Percentiles rank a stretch among this genome's conserved stretches.
Conservation (phyloP, 2,329 filamentous ascomycete species). For the Periconia macrospinosa region DNA sequence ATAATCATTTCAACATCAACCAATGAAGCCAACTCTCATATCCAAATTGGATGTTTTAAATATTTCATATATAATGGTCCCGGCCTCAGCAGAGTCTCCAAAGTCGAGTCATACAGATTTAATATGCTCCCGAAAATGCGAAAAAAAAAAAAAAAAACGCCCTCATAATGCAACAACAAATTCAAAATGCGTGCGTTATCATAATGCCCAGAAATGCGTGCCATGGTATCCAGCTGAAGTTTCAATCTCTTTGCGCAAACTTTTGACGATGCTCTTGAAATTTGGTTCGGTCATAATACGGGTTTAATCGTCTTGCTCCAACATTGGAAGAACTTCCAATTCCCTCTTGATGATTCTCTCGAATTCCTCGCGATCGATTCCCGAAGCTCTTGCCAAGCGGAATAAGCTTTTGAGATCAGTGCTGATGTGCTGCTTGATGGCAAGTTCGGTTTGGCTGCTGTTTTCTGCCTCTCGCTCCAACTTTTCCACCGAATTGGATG, state of each 20-base stretch:
- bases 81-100: too few species aligned
- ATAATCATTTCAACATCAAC: background rate
- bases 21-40: too few species aligned
- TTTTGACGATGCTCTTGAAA: background rate
- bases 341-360: constrained; percentile 71
- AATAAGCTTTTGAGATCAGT: constrained; percentile 78
- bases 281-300: too few species aligned
- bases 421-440: constrained; percentile 77
- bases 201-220: background rate
- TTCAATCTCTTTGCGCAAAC: background rate
- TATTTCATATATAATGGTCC: too few species aligned
- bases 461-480: constrained; percentile 59
- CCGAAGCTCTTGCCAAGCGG: constrained; percentile 68
- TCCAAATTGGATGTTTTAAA: too few species aligned
- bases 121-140: background rate
- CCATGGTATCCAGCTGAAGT: background rate
- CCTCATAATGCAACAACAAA: background rate
- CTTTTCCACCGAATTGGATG: constrained; percentile 58
- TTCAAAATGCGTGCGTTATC: background rate
- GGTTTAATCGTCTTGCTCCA: constrained; percentile 59
- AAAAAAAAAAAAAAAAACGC: background rate
- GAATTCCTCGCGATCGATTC: constrained; percentile 76
- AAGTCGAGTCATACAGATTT: too few species aligned
- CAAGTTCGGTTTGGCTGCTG: constrained; percentile 68
- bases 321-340: constrained; percentile 68